A percentile compares a stretch with the other conserved stretches of the same genome.
phyloP scores from a whole-genome alignment of 257 asterid genomes.

The Scutellaria minor region DNA sequence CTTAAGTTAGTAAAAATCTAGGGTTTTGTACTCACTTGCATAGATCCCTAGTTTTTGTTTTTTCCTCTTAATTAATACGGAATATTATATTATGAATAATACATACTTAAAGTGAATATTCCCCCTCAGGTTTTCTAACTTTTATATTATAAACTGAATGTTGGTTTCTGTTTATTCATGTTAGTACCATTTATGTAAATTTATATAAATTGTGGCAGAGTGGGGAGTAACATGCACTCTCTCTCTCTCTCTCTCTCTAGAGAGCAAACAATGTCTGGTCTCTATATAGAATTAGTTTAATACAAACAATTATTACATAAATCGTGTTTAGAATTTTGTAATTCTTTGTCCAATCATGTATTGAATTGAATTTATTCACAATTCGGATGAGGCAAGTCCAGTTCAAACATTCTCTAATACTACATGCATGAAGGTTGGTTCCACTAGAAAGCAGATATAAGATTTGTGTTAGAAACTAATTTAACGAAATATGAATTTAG shows the following conservation, averaged over 20 bases:
- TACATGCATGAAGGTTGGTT: no score
- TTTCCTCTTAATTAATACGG: background rate
- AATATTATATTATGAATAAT: background rate
- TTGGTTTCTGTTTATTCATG: slow-evolving; percentile 36
- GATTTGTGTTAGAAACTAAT: no score
- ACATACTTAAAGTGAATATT: slow-evolving; percentile 42
- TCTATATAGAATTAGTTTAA: no score
- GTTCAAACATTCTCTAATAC: no score
- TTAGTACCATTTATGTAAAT: background rate
- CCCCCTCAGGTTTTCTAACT: slow-evolving; percentile 39
- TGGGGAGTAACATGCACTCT: slow-evolving; percentile 55
- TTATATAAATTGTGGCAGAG: background rate
- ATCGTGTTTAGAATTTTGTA: no score
- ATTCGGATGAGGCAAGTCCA: no score
- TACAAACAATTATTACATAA: no score
- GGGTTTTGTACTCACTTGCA: slow-evolving; percentile 39
- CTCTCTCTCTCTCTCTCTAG: background rate
- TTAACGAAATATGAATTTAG: no score
- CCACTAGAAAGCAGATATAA: no score
- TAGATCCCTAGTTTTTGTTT: slow-evolving; percentile 37
- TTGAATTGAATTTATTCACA: no score
- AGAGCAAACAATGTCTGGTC: no score
- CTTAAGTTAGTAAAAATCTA: background rate
- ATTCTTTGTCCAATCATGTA: no score
- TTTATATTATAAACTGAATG: slow-evolving; percentile 31